phyloP scores from a whole-genome alignment of 2,329 filamentous ascomycete genomes.

The Pseudophaeomoniella oleicola region DNA sequence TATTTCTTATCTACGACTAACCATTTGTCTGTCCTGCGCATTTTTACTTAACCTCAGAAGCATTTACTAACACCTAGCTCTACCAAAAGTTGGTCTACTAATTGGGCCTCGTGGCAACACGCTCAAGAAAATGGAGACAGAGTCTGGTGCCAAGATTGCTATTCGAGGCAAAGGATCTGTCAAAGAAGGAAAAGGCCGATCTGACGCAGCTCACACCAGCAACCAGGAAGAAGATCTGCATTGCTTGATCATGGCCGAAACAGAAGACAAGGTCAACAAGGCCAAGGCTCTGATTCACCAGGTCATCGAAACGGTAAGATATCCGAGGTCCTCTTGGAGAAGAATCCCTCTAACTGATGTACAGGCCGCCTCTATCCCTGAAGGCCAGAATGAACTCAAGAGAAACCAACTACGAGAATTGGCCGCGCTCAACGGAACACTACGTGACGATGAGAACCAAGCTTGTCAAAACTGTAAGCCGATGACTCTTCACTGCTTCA shows the following conservation, averaged over 20 bases:
- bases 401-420: constrained; percentile 96
- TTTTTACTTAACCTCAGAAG: constrained; percentile 14
- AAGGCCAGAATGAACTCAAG: constrained; percentile 98
- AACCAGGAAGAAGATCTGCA: constrained; percentile 99
- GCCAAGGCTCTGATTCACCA: constrained; percentile 98
- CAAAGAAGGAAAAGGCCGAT: constrained; percentile 98
- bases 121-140: constrained; percentile 97
- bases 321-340: neutral
- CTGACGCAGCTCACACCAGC: constrained; percentile 96
- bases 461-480: constrained; percentile 83
- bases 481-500: constrained; percentile 10
- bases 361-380: constrained; percentile 92
- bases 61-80: constrained; percentile 80
- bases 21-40: constrained; percentile 8
- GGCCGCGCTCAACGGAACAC: constrained; percentile 92
- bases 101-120: constrained; percentile 99
- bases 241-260: constrained; percentile 98
- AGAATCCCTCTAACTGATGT: constrained; percentile 14
- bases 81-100: constrained; percentile 94
- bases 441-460: constrained; percentile 98
- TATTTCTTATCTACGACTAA: constrained; percentile 15
- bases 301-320: constrained; percentile 87
- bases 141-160: constrained; percentile 95
- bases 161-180: constrained; percentile 99
- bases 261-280: constrained; percentile 98